Evolutionary conservation across 2,329 filamentous ascomycete genomes (phyloP).

Genomic region (Colletotrichum sp.): DNA sequence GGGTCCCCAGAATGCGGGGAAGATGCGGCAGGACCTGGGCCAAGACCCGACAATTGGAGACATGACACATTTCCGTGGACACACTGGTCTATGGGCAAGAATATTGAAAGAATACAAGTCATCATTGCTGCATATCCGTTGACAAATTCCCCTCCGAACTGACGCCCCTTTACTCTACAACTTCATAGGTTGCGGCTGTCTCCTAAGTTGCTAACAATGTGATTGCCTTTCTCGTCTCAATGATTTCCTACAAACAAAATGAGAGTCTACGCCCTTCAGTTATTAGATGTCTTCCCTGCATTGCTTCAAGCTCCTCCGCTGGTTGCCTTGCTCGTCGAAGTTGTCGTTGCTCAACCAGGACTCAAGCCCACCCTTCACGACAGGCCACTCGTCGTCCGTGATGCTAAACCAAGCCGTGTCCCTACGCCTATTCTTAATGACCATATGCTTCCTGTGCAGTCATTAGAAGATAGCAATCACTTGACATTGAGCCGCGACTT

Average conservation of each 20-base stretch:
- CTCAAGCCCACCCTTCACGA: slow-evolving; percentile 50
- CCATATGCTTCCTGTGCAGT: slow-evolving; percentile 64
- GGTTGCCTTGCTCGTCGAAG: slow-evolving; percentile 58
- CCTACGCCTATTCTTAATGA: slow-evolving; percentile 59
- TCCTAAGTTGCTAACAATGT: no score
- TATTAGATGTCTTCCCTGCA: slow-evolving; percentile 22
- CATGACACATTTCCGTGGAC: background rate
- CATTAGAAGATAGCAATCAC: no score
- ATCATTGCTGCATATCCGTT: no score
- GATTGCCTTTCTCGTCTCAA: no score
- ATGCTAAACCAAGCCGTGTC: slow-evolving; percentile 68
- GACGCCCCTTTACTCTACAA: no score
- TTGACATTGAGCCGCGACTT: no score
- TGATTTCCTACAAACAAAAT: no score
- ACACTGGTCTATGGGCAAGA: no score
- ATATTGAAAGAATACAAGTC: no score
- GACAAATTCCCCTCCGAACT: no score
- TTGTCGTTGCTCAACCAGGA: slow-evolving; percentile 59
- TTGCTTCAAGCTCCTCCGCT: slow-evolving; percentile 50
- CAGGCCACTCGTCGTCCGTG: slow-evolving; percentile 62
- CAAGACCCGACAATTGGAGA: background rate
- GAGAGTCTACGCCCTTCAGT: no score
- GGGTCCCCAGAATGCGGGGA: background rate
- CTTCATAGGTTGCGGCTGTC: no score
- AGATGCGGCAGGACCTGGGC: background rate